Evolutionary conservation across 2,329 filamentous ascomycete genomes (phyloP).

Genomic region (Hirsutella rhossiliensis): DNA sequence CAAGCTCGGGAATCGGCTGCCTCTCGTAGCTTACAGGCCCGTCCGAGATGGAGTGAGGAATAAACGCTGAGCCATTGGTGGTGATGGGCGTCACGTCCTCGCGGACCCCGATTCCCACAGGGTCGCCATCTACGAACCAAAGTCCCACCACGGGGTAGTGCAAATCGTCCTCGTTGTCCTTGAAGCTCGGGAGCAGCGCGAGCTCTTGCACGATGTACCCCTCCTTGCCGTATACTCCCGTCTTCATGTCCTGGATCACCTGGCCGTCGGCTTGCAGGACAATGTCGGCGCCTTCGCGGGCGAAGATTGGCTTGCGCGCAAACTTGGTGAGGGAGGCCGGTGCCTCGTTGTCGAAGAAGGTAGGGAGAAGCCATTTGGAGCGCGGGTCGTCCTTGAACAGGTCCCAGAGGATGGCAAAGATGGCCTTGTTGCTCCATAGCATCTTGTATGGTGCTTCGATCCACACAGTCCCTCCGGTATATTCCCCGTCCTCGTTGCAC

Average conservation of each 20-base stretch:
- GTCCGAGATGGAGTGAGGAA: slow-evolving; percentile 3
- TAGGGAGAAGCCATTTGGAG: slow-evolving; percentile 2
- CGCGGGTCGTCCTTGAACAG: slow-evolving; percentile 3
- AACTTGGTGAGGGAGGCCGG: neutral
- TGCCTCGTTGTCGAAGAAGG: slow-evolving; percentile 2
- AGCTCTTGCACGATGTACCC: slow-evolving; percentile 2
- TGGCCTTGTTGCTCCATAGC: slow-evolving; percentile 4
- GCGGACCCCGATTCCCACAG: slow-evolving; percentile 1
- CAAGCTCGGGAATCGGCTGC: neutral
- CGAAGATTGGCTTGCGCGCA: slow-evolving; percentile 4
- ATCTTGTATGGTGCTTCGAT: slow-evolving; percentile 4
- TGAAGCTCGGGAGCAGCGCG: neutral
- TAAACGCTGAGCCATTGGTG: neutral
- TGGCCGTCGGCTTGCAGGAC: neutral
- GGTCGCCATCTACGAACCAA: slow-evolving; percentile 2
- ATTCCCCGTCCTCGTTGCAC: neutral
- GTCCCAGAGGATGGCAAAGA: slow-evolving; percentile 2
- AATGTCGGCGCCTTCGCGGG: slow-evolving; percentile 1
- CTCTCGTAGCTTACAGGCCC: neutral
- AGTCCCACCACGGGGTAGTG: neutral
- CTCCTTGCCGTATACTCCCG: slow-evolving; percentile 1
- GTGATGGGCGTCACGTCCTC: slow-evolving; percentile 1
- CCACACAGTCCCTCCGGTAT: slow-evolving; percentile 2
- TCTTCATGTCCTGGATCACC: neutral
- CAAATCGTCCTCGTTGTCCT: neutral